Evolutionary conservation across 495 filamentous ascomycete species (phyloP).

Genomic region (Lasiosphaeria miniovina): DNA sequence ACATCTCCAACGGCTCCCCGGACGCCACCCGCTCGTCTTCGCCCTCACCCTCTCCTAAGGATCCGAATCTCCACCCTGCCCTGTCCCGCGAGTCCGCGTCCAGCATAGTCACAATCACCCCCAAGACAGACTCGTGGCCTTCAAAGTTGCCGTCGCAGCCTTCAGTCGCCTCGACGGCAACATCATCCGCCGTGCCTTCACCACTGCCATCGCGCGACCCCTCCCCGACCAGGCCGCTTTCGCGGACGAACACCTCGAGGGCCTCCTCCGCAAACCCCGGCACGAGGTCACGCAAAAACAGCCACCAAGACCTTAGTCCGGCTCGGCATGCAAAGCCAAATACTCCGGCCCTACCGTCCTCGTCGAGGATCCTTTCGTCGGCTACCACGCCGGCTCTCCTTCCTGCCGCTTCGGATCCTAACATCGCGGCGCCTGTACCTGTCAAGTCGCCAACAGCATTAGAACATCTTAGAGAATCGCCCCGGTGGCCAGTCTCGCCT

Average conservation of each 20-base stretch:
- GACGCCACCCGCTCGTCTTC: constrained; percentile 16
- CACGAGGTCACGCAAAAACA: constrained; percentile 65
- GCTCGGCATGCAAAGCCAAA: constrained; percentile 50
- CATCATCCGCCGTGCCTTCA: constrained; percentile 47
- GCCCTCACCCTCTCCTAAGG: constrained; percentile 4
- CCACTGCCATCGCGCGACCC: constrained; percentile 49
- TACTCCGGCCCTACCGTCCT: constrained; percentile 57
- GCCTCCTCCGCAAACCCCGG: constrained; percentile 31
- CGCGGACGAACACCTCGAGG: constrained; percentile 27
- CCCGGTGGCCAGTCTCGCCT: constrained; percentile 66
- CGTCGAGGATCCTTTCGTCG: constrained; percentile 60
- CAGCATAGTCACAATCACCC: constrained; percentile 45
- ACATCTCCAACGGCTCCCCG: constrained; percentile 21
- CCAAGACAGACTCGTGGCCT: constrained; percentile 34
- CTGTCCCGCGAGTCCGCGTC: constrained; percentile 34
- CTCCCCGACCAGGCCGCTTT: constrained; percentile 43
- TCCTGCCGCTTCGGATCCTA: constrained; percentile 54
- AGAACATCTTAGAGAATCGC: constrained; percentile 54
- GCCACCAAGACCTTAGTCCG: constrained; percentile 65
- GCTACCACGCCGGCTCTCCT: constrained; percentile 57
- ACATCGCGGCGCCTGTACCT: constrained; percentile 59
- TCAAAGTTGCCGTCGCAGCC: constrained; percentile 28
- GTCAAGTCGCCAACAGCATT: constrained; percentile 53
- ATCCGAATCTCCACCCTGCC: constrained; percentile 20
- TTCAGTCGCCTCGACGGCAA: constrained; percentile 38